Evolutionary conservation across 352 stramenopile genomes (phyloP).

Genomic region (Blastocystis hominis): DNA sequence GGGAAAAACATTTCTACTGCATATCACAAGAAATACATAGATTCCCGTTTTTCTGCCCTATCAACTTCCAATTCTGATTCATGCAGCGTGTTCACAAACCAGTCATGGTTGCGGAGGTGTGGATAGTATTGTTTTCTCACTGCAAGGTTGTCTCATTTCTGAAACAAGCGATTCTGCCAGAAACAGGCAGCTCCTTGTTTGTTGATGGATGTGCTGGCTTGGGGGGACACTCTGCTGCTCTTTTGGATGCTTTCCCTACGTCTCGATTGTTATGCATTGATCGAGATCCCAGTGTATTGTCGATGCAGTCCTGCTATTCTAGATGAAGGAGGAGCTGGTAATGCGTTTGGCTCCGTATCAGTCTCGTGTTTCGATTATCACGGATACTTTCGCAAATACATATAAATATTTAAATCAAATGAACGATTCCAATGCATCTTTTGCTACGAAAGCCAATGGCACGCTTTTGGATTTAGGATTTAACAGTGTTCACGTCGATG

Average conservation of each 20-base stretch:
- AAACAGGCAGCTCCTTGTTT: background rate
- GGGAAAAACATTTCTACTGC: background rate
- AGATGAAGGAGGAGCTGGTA: background rate
- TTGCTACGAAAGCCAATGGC: background rate
- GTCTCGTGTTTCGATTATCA: background rate
- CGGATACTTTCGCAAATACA: background rate
- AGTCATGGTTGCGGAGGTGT: conserved; percentile 7
- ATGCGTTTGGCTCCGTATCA: background rate
- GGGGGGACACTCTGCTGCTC: conserved; percentile 2
- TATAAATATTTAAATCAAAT: background rate
- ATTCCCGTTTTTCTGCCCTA: too few species aligned
- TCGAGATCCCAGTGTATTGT: conserved; percentile 12
- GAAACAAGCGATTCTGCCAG: background rate
- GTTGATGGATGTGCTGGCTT: conserved; percentile 27
- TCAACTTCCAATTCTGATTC: background rate
- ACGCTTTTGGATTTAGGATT: conserved; percentile 60
- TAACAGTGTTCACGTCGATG: conserved; percentile 59
- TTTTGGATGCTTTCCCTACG: background rate
- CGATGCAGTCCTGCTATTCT: background rate
- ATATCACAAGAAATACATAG: too few species aligned
- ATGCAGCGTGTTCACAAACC: background rate
- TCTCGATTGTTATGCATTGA: conserved; percentile 26
- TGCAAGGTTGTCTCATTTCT: background rate
- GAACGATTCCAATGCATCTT: background rate
- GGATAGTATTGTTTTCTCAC: background rate